Evolutionary conservation across 805 yeast genomes (phyloP), one percentile per base, ranked within the genome.

Genomic region (Kuraishia hungarica): DNA sequence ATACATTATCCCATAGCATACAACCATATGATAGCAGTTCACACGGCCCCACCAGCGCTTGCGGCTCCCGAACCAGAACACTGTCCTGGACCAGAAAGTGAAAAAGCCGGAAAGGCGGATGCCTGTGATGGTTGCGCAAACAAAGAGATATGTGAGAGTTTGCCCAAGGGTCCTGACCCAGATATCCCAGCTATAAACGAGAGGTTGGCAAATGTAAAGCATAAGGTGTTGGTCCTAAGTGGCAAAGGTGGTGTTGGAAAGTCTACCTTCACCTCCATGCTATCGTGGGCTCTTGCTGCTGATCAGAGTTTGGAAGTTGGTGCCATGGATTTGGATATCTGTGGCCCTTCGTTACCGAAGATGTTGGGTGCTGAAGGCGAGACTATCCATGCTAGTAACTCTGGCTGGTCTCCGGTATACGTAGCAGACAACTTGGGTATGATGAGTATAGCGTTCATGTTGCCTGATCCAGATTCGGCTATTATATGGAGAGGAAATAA

Each of bases 1-100:
- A 28, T 28, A 28, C 10, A 28, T 28, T 11, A 11, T 28, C 35
- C 6, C 11, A 35, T 17, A 35, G 43, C n/a, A 35, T 8, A 47
- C 26, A 15, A 10, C 50, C 8, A 10, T n/a, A 47, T 47, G 50
- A 47, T 47, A 47, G 50, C 50, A 10, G 26, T 47, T n/a, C 50
- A 47, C 26, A 47, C 23, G 13, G 26, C 50, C 17, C 26, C 26
- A n/a, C 26, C 23, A 10, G 50, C 13, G 49, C 59, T 80, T 24
- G 74, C 76, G 55, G 89, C 84, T 0, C 91, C 94, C 0, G 96
- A 87, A 64, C 98, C 99, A 0, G 97, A 91, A 66, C 98, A 94
- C 69, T 94, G 99, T 73, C 99, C 99, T 0, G 99, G 99, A 1
- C 96, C 98, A 1, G 97, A 93, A 66, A 86, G 96, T 1, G 97